phyloP scores from a whole-genome alignment of 2,329 filamentous ascomycete genomes.

The Chrysoporthe austroafricana region DNA sequence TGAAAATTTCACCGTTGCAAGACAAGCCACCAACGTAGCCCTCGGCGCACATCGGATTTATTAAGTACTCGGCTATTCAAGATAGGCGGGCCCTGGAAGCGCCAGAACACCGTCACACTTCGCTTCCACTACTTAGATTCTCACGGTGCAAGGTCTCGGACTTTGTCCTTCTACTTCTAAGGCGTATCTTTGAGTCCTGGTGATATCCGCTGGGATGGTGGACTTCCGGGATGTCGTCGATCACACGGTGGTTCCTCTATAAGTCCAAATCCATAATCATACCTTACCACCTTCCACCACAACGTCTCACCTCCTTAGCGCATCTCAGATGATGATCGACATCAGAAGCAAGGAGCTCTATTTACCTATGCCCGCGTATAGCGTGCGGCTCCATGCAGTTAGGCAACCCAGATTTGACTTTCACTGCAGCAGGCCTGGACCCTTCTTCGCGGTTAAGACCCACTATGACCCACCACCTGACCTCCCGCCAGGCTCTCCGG shows the following conservation, averaged over 20 bases:
- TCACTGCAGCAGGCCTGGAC: background rate
- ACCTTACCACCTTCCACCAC: background rate
- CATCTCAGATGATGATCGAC: background rate
- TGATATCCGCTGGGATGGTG: background rate
- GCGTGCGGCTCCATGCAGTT: background rate
- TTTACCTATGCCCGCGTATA: background rate
- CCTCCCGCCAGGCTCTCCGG: background rate
- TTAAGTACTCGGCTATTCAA: background rate
- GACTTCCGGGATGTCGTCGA: background rate
- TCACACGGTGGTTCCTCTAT: background rate
- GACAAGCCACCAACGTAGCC: background rate
- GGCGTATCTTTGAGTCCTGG: background rate
- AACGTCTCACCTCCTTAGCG: background rate
- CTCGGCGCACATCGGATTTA: background rate
- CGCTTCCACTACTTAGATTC: background rate
- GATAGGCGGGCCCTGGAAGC: background rate
- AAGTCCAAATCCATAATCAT: background rate
- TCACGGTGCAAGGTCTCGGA: background rate
- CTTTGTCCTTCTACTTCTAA: background rate
- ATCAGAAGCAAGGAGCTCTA: background rate
- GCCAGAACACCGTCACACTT: background rate
- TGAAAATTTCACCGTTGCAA: background rate
- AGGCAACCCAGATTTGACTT: background rate
- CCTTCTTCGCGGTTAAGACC: background rate
- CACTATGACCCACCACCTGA: constrained; percentile 4